A percentile compares a stretch with the other conserved stretches of the same genome.
phyloP scores from a whole-genome alignment of 805 yeast species.

The Clavispora vitiphila region DNA sequence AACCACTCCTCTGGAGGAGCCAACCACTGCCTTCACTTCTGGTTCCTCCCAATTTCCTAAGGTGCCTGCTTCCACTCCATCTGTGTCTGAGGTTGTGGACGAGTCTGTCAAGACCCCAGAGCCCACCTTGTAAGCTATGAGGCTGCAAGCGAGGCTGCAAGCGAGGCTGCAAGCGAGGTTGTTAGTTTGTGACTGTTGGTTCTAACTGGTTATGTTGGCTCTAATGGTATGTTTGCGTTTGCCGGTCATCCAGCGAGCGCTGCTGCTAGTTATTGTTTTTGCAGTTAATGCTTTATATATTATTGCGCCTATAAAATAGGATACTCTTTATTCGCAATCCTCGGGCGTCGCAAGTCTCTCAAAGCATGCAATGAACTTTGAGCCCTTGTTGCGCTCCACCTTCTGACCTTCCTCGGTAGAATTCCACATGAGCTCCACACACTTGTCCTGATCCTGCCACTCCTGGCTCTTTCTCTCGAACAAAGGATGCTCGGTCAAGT shows the following conservation, averaged over 20 bases:
- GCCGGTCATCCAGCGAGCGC: too few relatives aligned
- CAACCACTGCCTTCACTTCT: constrained; percentile 24
- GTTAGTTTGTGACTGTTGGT: too few relatives aligned
- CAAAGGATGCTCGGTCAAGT: constrained; percentile 84
- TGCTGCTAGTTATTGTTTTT: neutral
- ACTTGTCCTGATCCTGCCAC: constrained; percentile 75
- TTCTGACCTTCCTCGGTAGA: constrained; percentile 99
- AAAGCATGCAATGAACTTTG: constrained; percentile 84
- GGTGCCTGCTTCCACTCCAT: constrained; percentile 26
- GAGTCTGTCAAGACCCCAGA: constrained; percentile 4
- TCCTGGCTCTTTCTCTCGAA: constrained; percentile 75
- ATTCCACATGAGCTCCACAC: constrained; percentile 82
- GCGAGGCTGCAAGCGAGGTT: too few relatives aligned
- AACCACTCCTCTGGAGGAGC: constrained; percentile 9
- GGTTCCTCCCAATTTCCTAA: constrained; percentile 39
- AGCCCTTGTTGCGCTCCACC: constrained; percentile 85
- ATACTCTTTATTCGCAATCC: constrained; percentile 11
- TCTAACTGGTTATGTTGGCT: too few relatives aligned
- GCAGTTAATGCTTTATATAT: neutral
- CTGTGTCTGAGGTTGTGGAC: constrained; percentile 2
- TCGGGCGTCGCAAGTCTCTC: constrained; percentile 61
- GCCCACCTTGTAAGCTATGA: neutral
- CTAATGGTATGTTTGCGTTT: too few relatives aligned
- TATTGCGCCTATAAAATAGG: neutral
- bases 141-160: too few relatives aligned